phyloP scores from a whole-genome alignment of 345 rosid species.

The Bruguiera gymnorhiza region DNA sequence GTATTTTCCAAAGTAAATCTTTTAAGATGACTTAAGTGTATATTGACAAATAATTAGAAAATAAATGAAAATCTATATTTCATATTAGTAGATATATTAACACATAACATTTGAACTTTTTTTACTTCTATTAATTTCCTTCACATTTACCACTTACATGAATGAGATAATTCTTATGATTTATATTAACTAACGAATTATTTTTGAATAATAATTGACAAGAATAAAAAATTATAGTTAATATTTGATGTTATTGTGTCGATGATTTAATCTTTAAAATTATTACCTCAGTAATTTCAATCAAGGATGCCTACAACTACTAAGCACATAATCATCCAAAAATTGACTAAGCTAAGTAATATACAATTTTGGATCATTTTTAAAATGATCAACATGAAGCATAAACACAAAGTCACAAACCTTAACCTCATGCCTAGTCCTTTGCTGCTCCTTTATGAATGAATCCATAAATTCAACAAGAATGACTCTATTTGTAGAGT shows the following conservation, averaged over 20 bases:
- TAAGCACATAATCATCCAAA: constrained; percentile 64
- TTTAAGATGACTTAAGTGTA: too few relatives aligned
- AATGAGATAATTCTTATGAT: not conserved
- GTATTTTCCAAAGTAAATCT: too few relatives aligned
- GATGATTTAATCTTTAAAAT: not conserved
- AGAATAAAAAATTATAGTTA: too few relatives aligned
- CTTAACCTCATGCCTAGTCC: constrained; percentile 67
- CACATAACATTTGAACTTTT: too few relatives aligned
- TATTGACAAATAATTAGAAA: too few relatives aligned
- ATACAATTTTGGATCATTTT: constrained; percentile 81
- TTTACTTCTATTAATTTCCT: not conserved
- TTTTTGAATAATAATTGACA: too few relatives aligned
- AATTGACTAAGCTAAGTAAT: constrained; percentile 72
- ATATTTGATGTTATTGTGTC: not conserved
- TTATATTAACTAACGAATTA: not conserved
- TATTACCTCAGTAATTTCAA: not conserved
- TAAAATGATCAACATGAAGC: constrained; percentile 93
- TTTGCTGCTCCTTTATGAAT: constrained; percentile 73
- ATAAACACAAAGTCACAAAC: constrained; percentile 90
- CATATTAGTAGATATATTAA: too few relatives aligned
- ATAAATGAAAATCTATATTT: too few relatives aligned
- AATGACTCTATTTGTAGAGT: constrained; percentile 90
- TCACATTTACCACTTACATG: not conserved
- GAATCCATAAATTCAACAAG: constrained; percentile 77
- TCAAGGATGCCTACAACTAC: constrained; percentile 38